Evolutionary conservation across 2,329 filamentous ascomycete genomes (phyloP).

Genomic region (Ophiostoma triangulosporum): DNA sequence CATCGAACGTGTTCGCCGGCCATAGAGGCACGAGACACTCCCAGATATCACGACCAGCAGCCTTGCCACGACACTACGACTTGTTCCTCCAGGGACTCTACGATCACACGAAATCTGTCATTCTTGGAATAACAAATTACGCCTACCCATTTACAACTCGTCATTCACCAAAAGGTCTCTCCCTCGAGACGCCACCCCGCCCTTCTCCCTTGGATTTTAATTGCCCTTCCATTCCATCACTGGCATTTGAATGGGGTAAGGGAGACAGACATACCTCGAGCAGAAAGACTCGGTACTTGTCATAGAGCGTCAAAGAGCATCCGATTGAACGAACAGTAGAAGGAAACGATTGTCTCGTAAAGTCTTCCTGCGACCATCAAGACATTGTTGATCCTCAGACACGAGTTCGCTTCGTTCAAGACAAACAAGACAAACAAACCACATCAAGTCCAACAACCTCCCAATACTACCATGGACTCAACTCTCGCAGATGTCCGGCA

Average conservation of each 20-base stretch:
- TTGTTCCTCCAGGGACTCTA: neutral
- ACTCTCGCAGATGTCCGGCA: neutral
- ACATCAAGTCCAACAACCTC: neutral
- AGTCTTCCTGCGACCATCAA: neutral
- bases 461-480: neutral
- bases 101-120: neutral
- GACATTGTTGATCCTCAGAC: neutral
- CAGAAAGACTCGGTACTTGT: neutral
- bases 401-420: neutral
- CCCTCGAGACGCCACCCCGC: neutral
- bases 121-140: neutral
- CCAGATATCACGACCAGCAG: neutral
- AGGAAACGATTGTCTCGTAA: neutral
- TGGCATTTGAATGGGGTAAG: constrained; percentile 10
- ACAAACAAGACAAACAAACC: neutral
- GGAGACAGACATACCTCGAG: neutral
- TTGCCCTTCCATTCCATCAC: constrained; percentile 2
- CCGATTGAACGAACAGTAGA: neutral
- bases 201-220: constrained; percentile 8
- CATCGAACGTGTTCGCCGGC: neutral
- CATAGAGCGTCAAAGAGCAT: neutral
- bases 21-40: neutral
- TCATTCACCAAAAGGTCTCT: neutral
- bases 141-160: neutral
- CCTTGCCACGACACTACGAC: neutral